Base-by-base conservation (phyloP, 2,329 filamentous ascomycete genomes). In the Myriosclerotinia duriaeana region DNA sequence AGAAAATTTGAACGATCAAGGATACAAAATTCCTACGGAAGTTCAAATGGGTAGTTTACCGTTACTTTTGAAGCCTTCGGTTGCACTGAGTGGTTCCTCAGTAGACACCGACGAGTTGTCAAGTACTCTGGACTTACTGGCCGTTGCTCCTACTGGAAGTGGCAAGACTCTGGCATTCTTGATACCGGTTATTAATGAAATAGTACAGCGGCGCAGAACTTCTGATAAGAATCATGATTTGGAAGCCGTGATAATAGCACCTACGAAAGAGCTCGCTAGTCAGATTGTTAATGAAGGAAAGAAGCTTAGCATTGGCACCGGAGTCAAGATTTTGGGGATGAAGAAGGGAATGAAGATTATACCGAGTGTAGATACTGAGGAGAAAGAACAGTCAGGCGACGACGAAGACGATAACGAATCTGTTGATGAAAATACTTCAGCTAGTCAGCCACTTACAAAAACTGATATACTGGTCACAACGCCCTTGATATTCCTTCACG, bases 91-190 rank as follows among this genome's bases (percentile, higher is more conserved):
- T n/a, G 74, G 76, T 53, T 72, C 77, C 26, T 75, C 75, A 15
- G 76, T 76, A 5, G 78, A 72, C 2, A 65, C 70, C 26, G 69
- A 69, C 66, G 65, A 68, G 53, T 77, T 78, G 26, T 60, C 44
- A 11, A 53, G 58, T 9, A 64, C 71, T 55, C 81, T 94, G 5
- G 89, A 99, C 80, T 86, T 99, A 50, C 78, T 99, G 69, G 91
- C 92, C 0, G 88, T 98, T 53, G 95, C 95, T 3, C 95, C 95
- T 1, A 99, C 95, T 0, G 95, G 95, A 34, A 98, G 94, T 77
- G 95, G 95, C 54, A 99, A 99, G 82, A 99, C 95, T 0, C 81
- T 99, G 70, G 92, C 93, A 22, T 99, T 97, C 74, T 79, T 98
- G 73, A 90, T 99, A 53, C 93, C 94, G 0, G 84, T 93, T 3